Conservation (phyloP, 306 rosid species). For the Castanospermum australe region DNA sequence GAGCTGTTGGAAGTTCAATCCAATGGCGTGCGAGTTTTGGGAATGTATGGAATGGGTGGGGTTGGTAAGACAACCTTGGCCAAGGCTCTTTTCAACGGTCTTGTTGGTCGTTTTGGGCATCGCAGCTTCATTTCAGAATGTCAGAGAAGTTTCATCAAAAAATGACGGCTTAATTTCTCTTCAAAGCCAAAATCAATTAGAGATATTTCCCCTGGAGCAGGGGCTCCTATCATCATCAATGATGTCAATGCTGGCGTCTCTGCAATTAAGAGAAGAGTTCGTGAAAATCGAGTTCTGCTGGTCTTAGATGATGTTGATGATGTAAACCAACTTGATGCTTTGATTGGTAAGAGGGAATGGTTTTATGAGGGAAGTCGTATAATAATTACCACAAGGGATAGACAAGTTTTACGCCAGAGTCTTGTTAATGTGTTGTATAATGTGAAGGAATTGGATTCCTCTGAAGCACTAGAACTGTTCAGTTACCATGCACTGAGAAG, state of each 20-base stretch:
- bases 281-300: slow-evolving; percentile 42
- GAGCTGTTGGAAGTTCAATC: slow-evolving; percentile 33
- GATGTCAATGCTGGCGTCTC: slow-evolving; percentile 25
- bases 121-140: slow-evolving; percentile 52
- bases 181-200: slow-evolving; percentile 24
- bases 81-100: slow-evolving; percentile 52
- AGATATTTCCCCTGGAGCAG: slow-evolving; percentile 12
- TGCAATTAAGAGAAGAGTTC: slow-evolving; percentile 9
- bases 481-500: slow-evolving; percentile 56
- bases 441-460: slow-evolving; percentile 38
- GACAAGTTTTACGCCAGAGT: slow-evolving; percentile 4
- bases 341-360: slow-evolving; percentile 45
- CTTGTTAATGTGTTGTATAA: slow-evolving; percentile 32
- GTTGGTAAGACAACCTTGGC: slow-evolving; percentile 76
- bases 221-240: background rate
- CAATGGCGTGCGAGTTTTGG: slow-evolving; percentile 43
- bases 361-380: slow-evolving; percentile 57
- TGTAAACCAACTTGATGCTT: slow-evolving; percentile 36
- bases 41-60: slow-evolving; percentile 66
- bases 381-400: slow-evolving; percentile 59
- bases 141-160: slow-evolving; percentile 43
- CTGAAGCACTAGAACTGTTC: slow-evolving; percentile 50
- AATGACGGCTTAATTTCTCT: slow-evolving; percentile 44
- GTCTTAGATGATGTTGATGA: slow-evolving; percentile 66
- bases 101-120: slow-evolving; percentile 35